These are phyloP conservation scores for Aureobasidium sp. DNA, from an alignment of 2,329 filamentous ascomycete genomes.

Conservation along the genomic window DNA sequence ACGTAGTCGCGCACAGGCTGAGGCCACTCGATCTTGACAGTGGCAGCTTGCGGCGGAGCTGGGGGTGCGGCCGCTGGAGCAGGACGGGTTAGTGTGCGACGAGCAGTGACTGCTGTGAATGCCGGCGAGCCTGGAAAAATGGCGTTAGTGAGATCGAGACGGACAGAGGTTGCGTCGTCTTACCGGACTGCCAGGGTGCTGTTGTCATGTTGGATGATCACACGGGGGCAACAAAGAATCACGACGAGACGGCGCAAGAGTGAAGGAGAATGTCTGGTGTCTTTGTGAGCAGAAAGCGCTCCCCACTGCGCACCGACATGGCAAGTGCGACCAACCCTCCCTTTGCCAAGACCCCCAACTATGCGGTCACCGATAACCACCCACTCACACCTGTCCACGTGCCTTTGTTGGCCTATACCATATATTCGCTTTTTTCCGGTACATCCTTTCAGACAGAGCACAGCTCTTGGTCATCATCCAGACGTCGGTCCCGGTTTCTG, in stretches of 20 bases:
- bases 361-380: slow-evolving; percentile 8
- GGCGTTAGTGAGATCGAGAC: background rate
- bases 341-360: slow-evolving; percentile 1
- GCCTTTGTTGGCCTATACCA: background rate
- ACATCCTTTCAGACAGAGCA: background rate
- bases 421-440: background rate
- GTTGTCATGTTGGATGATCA: slow-evolving; percentile 13
- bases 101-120: slow-evolving; percentile 41
- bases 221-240: slow-evolving; percentile 14
- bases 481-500: background rate
- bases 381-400: background rate
- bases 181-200: slow-evolving; percentile 14
- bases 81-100: slow-evolving; percentile 32
- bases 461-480: background rate
- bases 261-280: slow-evolving; percentile 10
- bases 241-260: slow-evolving; percentile 18
- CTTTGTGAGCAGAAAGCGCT: background rate
- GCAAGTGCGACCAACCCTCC: background rate
- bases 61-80: slow-evolving; percentile 15
- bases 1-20: slow-evolving; percentile 81
- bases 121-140: slow-evolving; percentile 29
- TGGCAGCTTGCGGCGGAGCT: slow-evolving; percentile 19
- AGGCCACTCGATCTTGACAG: slow-evolving; percentile 67
- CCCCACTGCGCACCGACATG: background rate
- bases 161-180: background rate